A percentile compares a stretch with the other conserved stretches of the same genome.
Evolutionary conservation across 306 rosid species (phyloP).

Genomic region (Rosa chinensis): DNA sequence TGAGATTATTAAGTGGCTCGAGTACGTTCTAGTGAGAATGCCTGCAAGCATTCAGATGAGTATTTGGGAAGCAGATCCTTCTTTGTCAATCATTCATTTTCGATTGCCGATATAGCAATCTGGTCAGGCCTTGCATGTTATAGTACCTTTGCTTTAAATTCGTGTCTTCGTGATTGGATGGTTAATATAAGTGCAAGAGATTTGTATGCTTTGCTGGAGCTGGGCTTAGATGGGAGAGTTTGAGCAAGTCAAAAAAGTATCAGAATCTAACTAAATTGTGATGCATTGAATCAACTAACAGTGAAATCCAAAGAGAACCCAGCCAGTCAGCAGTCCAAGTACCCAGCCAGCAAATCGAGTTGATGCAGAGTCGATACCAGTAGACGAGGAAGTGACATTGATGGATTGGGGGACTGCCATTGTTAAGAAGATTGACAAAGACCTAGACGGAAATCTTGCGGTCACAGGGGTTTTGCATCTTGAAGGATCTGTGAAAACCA

Average conservation of each 20-base stretch:
- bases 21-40: slow-evolving; percentile 64
- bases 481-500: slow-evolving; percentile 89
- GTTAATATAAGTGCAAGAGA: neutral
- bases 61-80: slow-evolving; percentile 55
- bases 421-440: slow-evolving; percentile 63
- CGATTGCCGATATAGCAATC: slow-evolving; percentile 82
- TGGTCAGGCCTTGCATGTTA: slow-evolving; percentile 87
- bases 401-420: slow-evolving; percentile 99
- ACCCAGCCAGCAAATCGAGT: no score
- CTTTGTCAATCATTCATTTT: slow-evolving; percentile 54
- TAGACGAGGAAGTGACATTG: slow-evolving; percentile 78
- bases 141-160: slow-evolving; percentile 1
- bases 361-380: slow-evolving; percentile 62
- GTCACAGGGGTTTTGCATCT: slow-evolving; percentile 81
- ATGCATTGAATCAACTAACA: slow-evolving; percentile 53
- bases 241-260: slow-evolving; percentile 86
- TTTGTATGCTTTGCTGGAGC: slow-evolving; percentile 44
- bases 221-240: slow-evolving; percentile 92
- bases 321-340: no score
- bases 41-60: slow-evolving; percentile 67
- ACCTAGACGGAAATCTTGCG: slow-evolving; percentile 61
- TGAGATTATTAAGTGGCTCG: slow-evolving; percentile 85
- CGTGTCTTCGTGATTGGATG: neutral
- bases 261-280: slow-evolving; percentile 62
- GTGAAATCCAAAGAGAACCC: no score